A percentile compares a stretch with the other conserved stretches of the same genome.
These are phyloP conservation scores for Ettlia oleoabundans DNA, from an alignment of 139 green algal species.

Conservation along the genomic window DNA sequence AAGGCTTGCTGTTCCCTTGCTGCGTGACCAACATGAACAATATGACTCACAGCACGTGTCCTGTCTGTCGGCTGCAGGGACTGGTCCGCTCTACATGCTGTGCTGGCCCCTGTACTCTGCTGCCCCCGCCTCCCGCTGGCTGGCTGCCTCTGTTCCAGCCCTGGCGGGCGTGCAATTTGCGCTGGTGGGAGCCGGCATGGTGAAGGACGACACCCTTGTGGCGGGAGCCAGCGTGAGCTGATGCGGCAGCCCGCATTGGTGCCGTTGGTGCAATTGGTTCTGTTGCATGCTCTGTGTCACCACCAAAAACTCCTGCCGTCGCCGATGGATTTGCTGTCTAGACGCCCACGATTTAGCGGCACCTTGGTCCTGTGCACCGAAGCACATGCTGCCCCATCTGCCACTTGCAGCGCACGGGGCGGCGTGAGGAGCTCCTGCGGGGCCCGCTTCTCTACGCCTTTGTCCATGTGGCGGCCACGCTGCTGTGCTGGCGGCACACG, in stretches of 20 bases:
- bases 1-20: no score
- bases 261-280: neutral
- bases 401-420: constrained; percentile 37
- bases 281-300: neutral
- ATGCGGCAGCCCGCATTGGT: neutral
- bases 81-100: constrained; percentile 41
- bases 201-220: constrained; percentile 34
- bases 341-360: no score
- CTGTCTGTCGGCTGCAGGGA: constrained; percentile 28
- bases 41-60: no score
- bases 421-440: constrained; percentile 46
- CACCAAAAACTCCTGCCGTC: neutral
- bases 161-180: constrained; percentile 31
- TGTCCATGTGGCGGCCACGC: constrained; percentile 18
- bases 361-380: no score
- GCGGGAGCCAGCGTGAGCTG: constrained; percentile 24
- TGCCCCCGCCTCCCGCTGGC: neutral
- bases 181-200: constrained; percentile 21
- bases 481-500: constrained; percentile 28
- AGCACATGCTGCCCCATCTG: neutral
- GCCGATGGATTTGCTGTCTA: no score
- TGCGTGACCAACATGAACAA: no score
- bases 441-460: constrained; percentile 53
- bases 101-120: constrained; percentile 45
- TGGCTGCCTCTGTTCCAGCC: constrained; percentile 29